phyloP scores from a whole-genome alignment of 106 monocot genomes.

The Phalaenopsis aphrodite region DNA sequence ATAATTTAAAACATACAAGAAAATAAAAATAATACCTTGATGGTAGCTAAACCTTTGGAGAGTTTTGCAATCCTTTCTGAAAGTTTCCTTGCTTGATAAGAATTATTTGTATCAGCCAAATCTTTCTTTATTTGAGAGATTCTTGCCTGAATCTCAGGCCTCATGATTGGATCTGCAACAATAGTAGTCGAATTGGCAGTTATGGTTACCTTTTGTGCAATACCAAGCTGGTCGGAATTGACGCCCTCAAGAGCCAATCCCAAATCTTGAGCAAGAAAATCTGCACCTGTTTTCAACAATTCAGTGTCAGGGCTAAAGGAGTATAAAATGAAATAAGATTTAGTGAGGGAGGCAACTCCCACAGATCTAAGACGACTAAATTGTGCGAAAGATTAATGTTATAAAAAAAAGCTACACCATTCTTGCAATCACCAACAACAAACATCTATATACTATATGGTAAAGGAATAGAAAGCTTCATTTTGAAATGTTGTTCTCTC shows the following conservation, averaged over 20 bases:
- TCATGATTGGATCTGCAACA: conserved; percentile 69
- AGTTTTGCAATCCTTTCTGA: conserved; percentile 93
- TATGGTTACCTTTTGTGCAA: conserved; percentile 82
- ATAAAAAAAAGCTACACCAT: neutral
- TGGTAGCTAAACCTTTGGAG: conserved; percentile 76
- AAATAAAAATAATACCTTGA: conserved; percentile 51
- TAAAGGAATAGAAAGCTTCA: neutral
- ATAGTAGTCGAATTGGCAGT: conserved; percentile 85
- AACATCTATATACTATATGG: neutral
- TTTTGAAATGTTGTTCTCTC: no score
- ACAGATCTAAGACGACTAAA: neutral
- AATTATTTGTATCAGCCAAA: conserved; percentile 53
- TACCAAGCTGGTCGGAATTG: conserved; percentile 88
- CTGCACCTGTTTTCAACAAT: conserved; percentile 60
- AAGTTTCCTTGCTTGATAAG: conserved; percentile 62
- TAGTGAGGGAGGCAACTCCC: neutral
- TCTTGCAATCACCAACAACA: neutral
- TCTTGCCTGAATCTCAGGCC: conserved; percentile 88
- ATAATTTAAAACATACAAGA: neutral
- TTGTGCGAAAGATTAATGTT: neutral
- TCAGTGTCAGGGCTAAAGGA: no score
- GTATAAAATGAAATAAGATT: neutral
- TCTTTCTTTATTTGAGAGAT: conserved; percentile 94
- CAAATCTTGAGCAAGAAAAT: conserved; percentile 89
- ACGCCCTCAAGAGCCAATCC: conserved; percentile 60